Evolutionary conservation across 202 grass and related monocot genomes (phyloP), one percentile per base, ranked within the genome.

Genomic region (Panicum virgatum): DNA sequence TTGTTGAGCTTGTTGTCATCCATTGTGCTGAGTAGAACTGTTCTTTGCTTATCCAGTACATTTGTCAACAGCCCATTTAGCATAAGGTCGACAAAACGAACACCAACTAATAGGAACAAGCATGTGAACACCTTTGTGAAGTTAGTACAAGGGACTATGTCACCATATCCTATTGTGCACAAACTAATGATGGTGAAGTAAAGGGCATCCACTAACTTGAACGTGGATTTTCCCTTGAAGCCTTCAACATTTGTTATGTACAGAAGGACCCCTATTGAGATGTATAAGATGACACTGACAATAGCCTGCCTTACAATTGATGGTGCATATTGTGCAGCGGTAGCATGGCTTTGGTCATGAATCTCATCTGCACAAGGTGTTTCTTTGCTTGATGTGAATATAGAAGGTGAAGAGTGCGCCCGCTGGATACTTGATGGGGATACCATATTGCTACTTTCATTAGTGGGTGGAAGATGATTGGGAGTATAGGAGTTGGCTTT

Each of bases 61-160:
- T 89, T 89, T 69, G 86, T 93, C 43, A 96, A 79, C 72, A 96
- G 63, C 22, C 83, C 88, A 50, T 89, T 89, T 73, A 96, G 70
- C 80, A 91, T 61, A 78, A 96, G 82, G 62, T 96, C 90, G 42
- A 96, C 78, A 81, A 96, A 93, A 48, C 88, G 88, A 60, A 92
- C 89, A 64, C 93, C 93, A 32, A 93, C 66, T 43, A 96, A 77
- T 59, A 93, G 85, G 88, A 93, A 96, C 72, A 90, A 62, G 59
- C 90, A 95, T 74, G 90, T 95, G 80, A 95, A 88, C 30, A 95
- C 64, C 87, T 95, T 95, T 78, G 90, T 86, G 79, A 92, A 86
- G 43, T 54, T 85, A 53, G 87, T 92, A 56, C 83, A 82, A 20
- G 92, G 92, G n/a, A 90, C 85, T 85, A 95, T 95, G 79, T 95